Evolutionary conservation across 495 filamentous ascomycete species (phyloP).

Genomic region (Penicillium arizonense): DNA sequence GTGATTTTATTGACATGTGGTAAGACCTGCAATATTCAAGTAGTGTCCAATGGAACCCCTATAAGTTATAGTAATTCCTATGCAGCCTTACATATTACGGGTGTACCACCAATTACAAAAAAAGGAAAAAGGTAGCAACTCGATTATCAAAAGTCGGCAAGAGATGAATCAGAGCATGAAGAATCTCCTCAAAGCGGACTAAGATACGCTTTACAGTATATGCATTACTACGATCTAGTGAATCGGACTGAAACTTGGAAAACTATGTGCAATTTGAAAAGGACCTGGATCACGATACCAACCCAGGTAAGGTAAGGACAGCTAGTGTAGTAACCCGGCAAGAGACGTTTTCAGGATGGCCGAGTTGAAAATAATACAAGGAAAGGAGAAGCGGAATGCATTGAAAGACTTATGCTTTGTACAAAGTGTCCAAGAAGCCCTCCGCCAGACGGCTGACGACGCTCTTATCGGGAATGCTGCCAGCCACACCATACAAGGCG

Average conservation of each 20-base stretch:
- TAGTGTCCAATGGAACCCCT: no score
- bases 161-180: no score
- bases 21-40: no score
- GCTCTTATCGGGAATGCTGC: constrained; percentile 91
- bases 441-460: constrained; percentile 86
- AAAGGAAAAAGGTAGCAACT: no score
- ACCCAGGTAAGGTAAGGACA: constrained; percentile 4
- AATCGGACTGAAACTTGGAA: neutral
- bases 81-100: no score
- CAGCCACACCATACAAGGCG: constrained; percentile 92
- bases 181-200: no score
- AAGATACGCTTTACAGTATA: no score
- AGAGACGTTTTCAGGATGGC: constrained; percentile 9
- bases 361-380: constrained; percentile 15
- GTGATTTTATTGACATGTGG: no score
- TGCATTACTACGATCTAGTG: neutral
- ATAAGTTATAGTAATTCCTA: no score
- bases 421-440: constrained; percentile 93
- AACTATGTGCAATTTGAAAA: constrained; percentile 28
- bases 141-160: no score
- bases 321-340: neutral
- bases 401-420: constrained; percentile 68
- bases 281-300: constrained; percentile 3
- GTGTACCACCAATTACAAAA: no score
- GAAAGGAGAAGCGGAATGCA: neutral